Evolutionary conservation across 2,329 filamentous ascomycete species (phyloP).

Genomic region (Colletotrichum camelliae): DNA sequence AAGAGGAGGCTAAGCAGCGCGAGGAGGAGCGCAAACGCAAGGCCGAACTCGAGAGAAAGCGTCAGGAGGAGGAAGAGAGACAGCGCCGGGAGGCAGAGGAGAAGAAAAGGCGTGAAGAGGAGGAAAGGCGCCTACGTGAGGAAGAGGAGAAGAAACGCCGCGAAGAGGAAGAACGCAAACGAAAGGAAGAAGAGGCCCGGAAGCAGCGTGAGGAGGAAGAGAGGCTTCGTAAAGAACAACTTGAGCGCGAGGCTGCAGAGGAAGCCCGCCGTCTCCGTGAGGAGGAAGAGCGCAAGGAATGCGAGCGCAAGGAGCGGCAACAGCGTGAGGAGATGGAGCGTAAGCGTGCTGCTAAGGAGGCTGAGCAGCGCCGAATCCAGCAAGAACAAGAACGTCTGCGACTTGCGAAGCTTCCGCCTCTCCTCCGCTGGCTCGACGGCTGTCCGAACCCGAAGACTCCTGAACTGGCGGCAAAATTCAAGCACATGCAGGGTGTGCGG

Average conservation of each 20-base stretch:
- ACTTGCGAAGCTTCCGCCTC: constrained; percentile 62
- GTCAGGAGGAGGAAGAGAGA: constrained; percentile 25
- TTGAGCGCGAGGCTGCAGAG: constrained; percentile 53
- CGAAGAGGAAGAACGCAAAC: constrained; percentile 43
- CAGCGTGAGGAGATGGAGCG: constrained; percentile 52
- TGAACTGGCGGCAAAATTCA: constrained; percentile 59
- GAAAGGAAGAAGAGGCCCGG: constrained; percentile 40
- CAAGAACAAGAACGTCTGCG: constrained; percentile 60
- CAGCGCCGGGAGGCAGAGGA: constrained; percentile 28
- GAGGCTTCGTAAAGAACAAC: constrained; percentile 46
- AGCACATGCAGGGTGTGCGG: constrained; percentile 63
- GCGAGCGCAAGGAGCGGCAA: constrained; percentile 50
- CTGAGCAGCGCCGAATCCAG: constrained; percentile 53
- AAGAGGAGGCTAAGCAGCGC: constrained; percentile 30
- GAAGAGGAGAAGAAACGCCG: constrained; percentile 40
- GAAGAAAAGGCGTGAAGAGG: constrained; percentile 34
- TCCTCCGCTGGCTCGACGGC: constrained; percentile 65
- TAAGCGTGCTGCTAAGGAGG: constrained; percentile 55
- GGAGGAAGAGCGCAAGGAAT: constrained; percentile 56
- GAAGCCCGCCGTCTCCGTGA: constrained; percentile 56
- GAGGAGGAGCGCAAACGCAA: constrained; percentile 35
- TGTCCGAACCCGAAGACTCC: constrained; percentile 56
- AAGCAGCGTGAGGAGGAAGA: constrained; percentile 53
- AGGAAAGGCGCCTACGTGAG: constrained; percentile 34
- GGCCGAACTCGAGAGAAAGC: constrained; percentile 27